These are phyloP conservation scores for Rhynchosporium graminicola DNA, from an alignment of 2,329 filamentous ascomycete species.

Conservation along the genomic window DNA sequence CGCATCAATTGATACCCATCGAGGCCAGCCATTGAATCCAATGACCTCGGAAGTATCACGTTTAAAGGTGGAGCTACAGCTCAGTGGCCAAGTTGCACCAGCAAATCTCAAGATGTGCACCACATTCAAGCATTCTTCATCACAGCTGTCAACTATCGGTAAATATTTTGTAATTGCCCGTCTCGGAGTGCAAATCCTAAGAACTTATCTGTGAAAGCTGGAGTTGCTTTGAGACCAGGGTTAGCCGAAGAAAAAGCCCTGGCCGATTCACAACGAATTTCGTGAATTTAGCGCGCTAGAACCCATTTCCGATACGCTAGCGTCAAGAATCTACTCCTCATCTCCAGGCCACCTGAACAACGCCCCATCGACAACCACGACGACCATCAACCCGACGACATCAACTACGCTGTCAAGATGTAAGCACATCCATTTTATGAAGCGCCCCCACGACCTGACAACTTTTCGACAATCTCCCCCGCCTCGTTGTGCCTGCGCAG, in stretches of 20 bases:
- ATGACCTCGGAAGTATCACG: neutral
- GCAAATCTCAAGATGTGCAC: too few relatives aligned
- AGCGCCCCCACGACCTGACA: neutral
- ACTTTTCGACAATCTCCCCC: neutral
- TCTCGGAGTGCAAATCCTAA: too few relatives aligned
- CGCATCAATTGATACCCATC: too few relatives aligned
- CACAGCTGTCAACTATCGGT: too few relatives aligned
- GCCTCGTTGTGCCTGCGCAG: neutral
- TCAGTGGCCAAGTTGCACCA: neutral
- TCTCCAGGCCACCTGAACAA: constrained; percentile 22
- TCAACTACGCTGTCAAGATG: constrained; percentile 39
- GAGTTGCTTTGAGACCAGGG: neutral
- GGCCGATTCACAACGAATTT: constrained; percentile 8
- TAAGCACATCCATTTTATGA: constrained; percentile 29
- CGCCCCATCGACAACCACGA: constrained; percentile 37
- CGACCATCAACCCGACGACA: constrained; percentile 38
- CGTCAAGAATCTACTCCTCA: constrained; percentile 18
- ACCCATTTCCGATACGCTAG: constrained; percentile 1
- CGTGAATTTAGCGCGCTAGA: constrained; percentile 5
- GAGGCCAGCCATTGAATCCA: too few relatives aligned
- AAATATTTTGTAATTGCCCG: neutral
- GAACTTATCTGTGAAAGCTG: neutral
- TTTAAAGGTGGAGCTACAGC: neutral
- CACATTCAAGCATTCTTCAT: too few relatives aligned
- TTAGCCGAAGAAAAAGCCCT: constrained; percentile 10